Base-by-base conservation (phyloP, 176 grass and related monocot genomes). In the Carex littledalei region DNA sequence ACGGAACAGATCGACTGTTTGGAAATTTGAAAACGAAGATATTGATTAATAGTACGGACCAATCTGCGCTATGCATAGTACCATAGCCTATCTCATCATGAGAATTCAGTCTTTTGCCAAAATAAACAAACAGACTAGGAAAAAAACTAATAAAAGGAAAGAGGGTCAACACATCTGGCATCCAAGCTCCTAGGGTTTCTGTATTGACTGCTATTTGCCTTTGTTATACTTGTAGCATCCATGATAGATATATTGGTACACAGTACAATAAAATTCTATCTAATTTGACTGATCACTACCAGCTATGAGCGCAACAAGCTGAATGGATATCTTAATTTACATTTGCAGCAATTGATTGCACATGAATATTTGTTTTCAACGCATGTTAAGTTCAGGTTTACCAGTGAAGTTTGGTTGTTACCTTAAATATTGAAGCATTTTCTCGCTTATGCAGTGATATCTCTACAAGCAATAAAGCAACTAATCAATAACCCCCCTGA, bases 401-500 rank as follows among this genome's bases (percentile, higher is more conserved):
- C 17, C 14, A 71, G 41, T 55, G 84, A 39, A 77, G 45, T 80
- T 81, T 78, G 9, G 26, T 70, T 50, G 58, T 29, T 12, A 37
- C 66, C 81, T 84, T 31, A 54, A 26, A 31, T 16, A 3, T 55
- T 8, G 47, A 77, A 54, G 22, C 47, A 54, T 77, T 49, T 47
- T 77, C 73, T 77, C 11, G 4, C 47, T 67, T 93, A 83, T 83
- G 41, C 85, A 98, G 96, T 72, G 83, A 92, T 81, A 81, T 84
- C 86, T 26, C 65, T 98, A 61, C 87, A 88, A 64, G 84, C 67
- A 67, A 88, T 98, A 43, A 98, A 89, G 87, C 64, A 71, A 74
- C 86, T 6, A 21, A 92, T 98, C 35, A 16, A 22, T 50, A 88
- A 85, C 87, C 69, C 86, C 81, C 93, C 96, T 79, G 84, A 87